Conservation (phyloP, 129 eudicot genomes). For the Pulicaria dysenterica region DNA sequence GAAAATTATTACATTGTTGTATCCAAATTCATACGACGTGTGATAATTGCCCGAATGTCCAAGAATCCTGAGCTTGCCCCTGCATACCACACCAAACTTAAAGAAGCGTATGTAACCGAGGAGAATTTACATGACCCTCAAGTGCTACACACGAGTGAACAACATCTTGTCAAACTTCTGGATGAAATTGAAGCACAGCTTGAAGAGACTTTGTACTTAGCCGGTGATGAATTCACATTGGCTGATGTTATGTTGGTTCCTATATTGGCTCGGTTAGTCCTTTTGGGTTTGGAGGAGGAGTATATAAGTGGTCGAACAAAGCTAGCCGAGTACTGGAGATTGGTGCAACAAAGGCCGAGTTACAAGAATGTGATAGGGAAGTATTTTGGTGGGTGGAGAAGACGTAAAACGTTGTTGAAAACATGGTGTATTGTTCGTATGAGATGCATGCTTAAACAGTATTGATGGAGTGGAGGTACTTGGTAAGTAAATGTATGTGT, state of each 20-base stretch:
- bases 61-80: slow-evolving; percentile 85
- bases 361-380: slow-evolving; percentile 76
- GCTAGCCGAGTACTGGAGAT: slow-evolving; percentile 60
- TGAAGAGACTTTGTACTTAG: slow-evolving; percentile 53
- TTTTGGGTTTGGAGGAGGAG: slow-evolving; percentile 59
- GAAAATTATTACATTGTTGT: slow-evolving; percentile 57
- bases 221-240: slow-evolving; percentile 69
- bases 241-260: slow-evolving; percentile 85
- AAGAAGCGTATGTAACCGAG: slow-evolving; percentile 75
- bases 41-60: slow-evolving; percentile 86
- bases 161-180: slow-evolving; percentile 63
- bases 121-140: slow-evolving; percentile 65
- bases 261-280: slow-evolving; percentile 54
- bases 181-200: slow-evolving; percentile 76
- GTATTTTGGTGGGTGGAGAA: slow-evolving; percentile 76
- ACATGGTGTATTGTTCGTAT: slow-evolving; percentile 69
- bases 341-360: slow-evolving; percentile 68
- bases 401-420: slow-evolving; percentile 62
- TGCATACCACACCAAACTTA: slow-evolving; percentile 71
- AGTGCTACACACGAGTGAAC: slow-evolving; percentile 52
- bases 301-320: slow-evolving; percentile 58
- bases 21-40: slow-evolving; percentile 72
- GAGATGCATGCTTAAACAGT: slow-evolving; percentile 60
- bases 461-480: slow-evolving; percentile 28
- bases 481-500: neutral